phyloP scores from a whole-genome alignment of 192 early-diverging fungal species.

The Glomus cerebriforme region DNA sequence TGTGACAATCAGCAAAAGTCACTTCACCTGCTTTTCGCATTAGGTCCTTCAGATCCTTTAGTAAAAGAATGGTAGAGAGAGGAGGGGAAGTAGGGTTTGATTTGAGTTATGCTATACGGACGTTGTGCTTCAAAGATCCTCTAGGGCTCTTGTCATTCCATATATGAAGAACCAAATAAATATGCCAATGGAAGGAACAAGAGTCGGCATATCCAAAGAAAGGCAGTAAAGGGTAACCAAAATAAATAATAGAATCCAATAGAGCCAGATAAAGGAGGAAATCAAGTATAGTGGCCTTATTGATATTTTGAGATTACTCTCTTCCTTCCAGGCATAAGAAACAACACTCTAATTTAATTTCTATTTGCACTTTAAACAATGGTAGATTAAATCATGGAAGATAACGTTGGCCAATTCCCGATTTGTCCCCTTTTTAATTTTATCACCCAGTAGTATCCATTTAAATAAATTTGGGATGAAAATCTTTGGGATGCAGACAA shows the following conservation, averaged over 20 bases:
- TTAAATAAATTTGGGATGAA: background rate
- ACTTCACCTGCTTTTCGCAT: constrained; percentile 95
- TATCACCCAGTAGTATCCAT: background rate
- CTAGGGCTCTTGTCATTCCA: constrained; percentile 37
- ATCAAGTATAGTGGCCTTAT: constrained; percentile 18
- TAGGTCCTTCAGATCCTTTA: constrained; percentile 93
- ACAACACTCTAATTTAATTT: constrained; percentile 4
- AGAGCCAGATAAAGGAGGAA: constrained; percentile 8
- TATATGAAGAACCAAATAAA: constrained; percentile 38
- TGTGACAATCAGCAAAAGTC: constrained; percentile 87
- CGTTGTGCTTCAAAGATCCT: constrained; percentile 28
- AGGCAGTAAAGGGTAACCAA: constrained; percentile 27
- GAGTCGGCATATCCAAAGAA: constrained; percentile 40
- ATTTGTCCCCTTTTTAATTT: background rate
- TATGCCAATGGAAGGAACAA: constrained; percentile 44
- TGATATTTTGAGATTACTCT: constrained; percentile 17
- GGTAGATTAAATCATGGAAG: background rate
- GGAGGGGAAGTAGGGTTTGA: constrained; percentile 20
- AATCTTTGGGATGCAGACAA: background rate
- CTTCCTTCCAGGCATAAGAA: constrained; percentile 26
- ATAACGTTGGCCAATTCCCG: background rate
- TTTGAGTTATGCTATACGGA: constrained; percentile 32
- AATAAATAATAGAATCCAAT: constrained; percentile 17
- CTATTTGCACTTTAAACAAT: background rate
- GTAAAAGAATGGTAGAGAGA: constrained; percentile 38